Evolutionary conservation across 306 rosid species (phyloP).

Genomic region (Acacia confusa): DNA sequence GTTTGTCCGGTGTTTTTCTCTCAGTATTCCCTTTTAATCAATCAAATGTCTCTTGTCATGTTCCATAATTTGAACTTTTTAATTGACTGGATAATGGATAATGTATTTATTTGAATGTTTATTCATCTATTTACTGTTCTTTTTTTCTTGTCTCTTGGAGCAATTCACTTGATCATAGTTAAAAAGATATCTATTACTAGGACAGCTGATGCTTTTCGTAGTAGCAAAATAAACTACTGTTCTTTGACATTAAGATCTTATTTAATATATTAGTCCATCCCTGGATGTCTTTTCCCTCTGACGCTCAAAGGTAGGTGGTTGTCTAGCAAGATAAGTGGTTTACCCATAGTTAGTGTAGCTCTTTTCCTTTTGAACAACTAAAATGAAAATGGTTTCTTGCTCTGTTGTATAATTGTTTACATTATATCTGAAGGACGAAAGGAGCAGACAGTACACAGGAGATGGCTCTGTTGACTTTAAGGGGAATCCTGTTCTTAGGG

Average conservation of each 20-base stretch:
- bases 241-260: constrained; percentile 1
- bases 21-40: neutral
- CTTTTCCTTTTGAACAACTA: neutral
- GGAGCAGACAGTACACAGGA: constrained; percentile 45
- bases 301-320: constrained; percentile 2
- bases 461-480: constrained; percentile 72
- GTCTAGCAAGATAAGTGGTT: constrained; percentile 5
- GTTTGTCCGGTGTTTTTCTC: neutral
- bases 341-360: neutral
- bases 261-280: neutral
- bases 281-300: neutral
- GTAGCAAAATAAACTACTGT: neutral
- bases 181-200: neutral
- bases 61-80: neutral
- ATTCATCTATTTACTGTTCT: neutral
- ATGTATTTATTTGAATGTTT: neutral
- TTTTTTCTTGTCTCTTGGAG: neutral
- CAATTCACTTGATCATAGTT: constrained; percentile 5
- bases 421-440: constrained; percentile 50
- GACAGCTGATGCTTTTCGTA: neutral
- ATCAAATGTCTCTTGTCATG: neutral
- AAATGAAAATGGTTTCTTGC: neutral
- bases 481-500: constrained; percentile 66
- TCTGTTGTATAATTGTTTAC: constrained; percentile 1
- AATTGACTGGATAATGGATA: neutral